A percentile compares a stretch with the other conserved stretches of the same genome.
phyloP scores from a whole-genome alignment of 2,329 filamentous ascomycete genomes.

The Sclerotinia minor region DNA sequence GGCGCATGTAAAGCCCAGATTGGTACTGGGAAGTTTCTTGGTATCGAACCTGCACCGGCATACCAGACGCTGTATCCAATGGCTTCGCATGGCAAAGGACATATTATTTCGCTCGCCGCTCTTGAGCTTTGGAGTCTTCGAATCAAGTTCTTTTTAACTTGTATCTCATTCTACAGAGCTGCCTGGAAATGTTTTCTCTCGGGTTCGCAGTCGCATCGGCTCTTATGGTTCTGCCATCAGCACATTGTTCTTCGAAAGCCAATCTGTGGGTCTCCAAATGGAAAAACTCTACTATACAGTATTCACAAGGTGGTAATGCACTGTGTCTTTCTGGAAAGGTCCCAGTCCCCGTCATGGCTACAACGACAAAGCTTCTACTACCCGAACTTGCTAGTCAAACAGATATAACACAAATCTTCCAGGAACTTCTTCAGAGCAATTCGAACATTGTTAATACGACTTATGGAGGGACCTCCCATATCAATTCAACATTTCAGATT shows the following conservation, averaged over 20 bases:
- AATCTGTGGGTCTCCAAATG: not conserved
- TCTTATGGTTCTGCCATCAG: not conserved
- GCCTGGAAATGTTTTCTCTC: not conserved
- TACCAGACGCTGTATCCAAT: not conserved
- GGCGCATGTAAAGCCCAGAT: not conserved
- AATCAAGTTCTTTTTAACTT: not conserved
- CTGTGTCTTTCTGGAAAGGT: not conserved
- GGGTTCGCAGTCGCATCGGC: not conserved
- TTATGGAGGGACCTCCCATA: not conserved
- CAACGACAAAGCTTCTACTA: not conserved
- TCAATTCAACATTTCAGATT: not conserved
- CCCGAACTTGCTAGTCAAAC: not conserved
- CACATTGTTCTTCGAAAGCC: not conserved
- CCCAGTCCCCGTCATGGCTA: not conserved
- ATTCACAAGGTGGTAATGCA: constrained; percentile 2
- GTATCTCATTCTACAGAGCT: not conserved
- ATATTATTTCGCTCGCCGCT: not conserved
- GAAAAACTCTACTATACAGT: not conserved
- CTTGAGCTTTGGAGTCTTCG: not conserved
- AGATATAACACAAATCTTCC: constrained; percentile 1
- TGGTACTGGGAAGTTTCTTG: constrained; percentile 1
- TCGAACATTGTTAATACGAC: not conserved
- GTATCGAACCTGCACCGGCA: not conserved
- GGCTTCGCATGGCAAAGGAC: not conserved
- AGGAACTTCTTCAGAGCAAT: not conserved